Evolutionary conservation across 225 moss, liverwort and hornwort species (phyloP), one percentile per base, ranked within the genome.

Genomic region (Anthoceros angustus): DNA sequence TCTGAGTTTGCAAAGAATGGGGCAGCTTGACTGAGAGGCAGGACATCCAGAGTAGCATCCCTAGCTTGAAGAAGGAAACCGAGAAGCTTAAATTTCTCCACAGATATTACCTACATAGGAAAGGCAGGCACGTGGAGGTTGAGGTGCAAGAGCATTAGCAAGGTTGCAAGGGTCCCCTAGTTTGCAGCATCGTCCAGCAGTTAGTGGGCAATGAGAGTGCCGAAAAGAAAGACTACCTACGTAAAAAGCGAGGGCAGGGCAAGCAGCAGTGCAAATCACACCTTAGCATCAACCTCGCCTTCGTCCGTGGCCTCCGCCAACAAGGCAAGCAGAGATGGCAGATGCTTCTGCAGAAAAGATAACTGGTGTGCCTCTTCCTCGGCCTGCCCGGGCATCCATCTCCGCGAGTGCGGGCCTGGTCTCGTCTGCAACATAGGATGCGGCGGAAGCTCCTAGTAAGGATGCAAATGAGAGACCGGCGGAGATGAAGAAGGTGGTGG

Each of bases 1-100:
- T 93, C 93, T 66, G 93, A 90, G 65, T 93, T 90, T 8, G 93
- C 90, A 75, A 93, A 93, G 71, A 93, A 93, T 3, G 93, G 90
- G 0, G 90, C 84, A 64, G 93, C 93, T 75, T 93, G 87, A 72
- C 79, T 82, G 60, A 93, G 77, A 66, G 80, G 83, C 69, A 90
- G 74, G 10, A 49, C 68, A 63, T 87, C 86, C 63, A 81, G 69
- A 66, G 75, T 73, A 24, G 78, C 78, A 81, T 86, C 86, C 66
- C 80, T 84, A 15, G 93, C 93, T 74, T 80, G 87, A 69, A 93
- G 83, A 63, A 93, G 84, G 62, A 93, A 75, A 25, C 85, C 82
- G 64, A 93, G 83, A 46, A 81, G 93, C 77, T 93, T 84, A 70
- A 93, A 90, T 67, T 90, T 90, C 62, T 90, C 93, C 12, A 81